Evolutionary conservation across 2,329 filamentous ascomycete species (phyloP), one percentile per base, ranked within the genome.

Genomic region (Apiospora arundinis): DNA sequence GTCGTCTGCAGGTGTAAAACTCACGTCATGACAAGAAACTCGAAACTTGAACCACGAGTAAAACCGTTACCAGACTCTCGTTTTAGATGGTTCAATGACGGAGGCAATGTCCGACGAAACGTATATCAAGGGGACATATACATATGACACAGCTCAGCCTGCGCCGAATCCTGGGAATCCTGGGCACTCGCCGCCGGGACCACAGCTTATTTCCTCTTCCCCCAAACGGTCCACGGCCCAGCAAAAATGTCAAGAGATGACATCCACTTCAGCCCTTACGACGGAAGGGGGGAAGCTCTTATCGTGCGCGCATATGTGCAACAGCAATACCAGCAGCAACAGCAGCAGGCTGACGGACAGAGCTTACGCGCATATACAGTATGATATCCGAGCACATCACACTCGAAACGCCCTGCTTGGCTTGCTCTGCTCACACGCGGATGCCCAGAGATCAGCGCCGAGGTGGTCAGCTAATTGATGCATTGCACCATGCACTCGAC

Each of bases 391-490:
- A 32, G 12, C 32, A 40, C 21, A 40, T 63, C 56, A 40, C 56
- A 8, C 18, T 63, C n/a, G 56, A 63, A 63, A 63, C 56, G 56
- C 56, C 56, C 32, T 63, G 32, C 32, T 32, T 32, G 32, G 32
- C 32, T 32, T 32, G 32, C 32, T 32, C 32, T 32, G 32, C 56
- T 37, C 56, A n/a, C 56, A 28, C 32, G 56, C 56, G 32, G 56
- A 40, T 63, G 56, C 32, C 56, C 56, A 63, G 56, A 63, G 56
- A 63, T 63, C 56, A 40, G 56, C 56, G 56, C 18, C 37, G 56
- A n/a, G 16, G 56, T 63, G 56, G 56, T 63, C 56, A 40, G 56
- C n/a, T 40, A 40, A 11, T 63, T 12, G 56, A 12, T 40, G 56
- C 56, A 63, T 37, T 11, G 32, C 56, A 40, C 56, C 18, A 60